phyloP scores from a whole-genome alignment of 73 alveolate species.

The Diophrys appendiculata region DNA sequence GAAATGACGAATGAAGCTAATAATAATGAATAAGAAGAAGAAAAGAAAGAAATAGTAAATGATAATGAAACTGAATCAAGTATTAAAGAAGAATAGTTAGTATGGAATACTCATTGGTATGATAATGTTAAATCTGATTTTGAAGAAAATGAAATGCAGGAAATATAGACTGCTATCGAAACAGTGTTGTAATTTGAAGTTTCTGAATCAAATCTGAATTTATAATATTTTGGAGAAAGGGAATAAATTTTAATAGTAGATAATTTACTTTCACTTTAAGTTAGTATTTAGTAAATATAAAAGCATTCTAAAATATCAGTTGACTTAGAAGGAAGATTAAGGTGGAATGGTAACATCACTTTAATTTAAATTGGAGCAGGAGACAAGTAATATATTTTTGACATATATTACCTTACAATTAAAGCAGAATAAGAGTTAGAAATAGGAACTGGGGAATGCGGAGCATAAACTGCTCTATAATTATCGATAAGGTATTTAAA shows the following conservation, averaged over 20 bases:
- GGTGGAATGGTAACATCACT: constrained; percentile 26
- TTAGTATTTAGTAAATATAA: background rate
- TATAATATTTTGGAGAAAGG: background rate
- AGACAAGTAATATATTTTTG: constrained; percentile 26
- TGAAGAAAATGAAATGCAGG: background rate
- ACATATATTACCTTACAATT: constrained; percentile 5
- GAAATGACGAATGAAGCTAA: background rate
- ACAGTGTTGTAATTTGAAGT: background rate
- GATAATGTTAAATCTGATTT: no score
- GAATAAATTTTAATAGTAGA: constrained; percentile 16
- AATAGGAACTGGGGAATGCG: background rate
- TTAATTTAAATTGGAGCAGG: constrained; percentile 27
- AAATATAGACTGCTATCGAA: background rate
- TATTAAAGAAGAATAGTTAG: no score
- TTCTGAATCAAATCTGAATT: background rate
- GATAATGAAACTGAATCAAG: no score
- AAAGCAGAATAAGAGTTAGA: constrained; percentile 1
- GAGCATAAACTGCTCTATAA: background rate
- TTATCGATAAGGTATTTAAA: constrained; percentile 3
- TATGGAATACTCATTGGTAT: no score
- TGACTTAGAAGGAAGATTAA: constrained; percentile 43
- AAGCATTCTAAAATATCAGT: constrained; percentile 17
- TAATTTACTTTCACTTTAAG: constrained; percentile 10
- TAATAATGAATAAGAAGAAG: background rate
- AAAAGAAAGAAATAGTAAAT: background rate